A percentile compares a stretch with the other conserved stretches of the same genome.
Conservation (phyloP, 441 rosid species). For the Theobroma grandiflorum region DNA sequence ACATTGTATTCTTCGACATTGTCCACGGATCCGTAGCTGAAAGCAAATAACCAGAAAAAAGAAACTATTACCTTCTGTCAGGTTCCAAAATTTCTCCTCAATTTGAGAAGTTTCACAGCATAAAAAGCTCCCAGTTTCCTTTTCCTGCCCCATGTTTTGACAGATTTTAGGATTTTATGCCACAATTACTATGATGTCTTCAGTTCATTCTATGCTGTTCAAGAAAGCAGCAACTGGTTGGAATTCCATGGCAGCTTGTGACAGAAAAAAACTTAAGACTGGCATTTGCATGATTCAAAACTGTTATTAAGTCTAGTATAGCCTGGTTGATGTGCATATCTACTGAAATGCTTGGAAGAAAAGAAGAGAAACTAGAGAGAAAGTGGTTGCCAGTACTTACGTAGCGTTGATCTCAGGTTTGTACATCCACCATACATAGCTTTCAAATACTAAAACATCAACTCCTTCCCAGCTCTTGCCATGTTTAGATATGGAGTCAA, state of each 20-base stretch:
- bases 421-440: conserved; percentile 98
- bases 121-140: too few species aligned
- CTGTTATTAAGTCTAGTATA: too few species aligned
- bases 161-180: neutral
- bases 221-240: neutral
- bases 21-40: conserved; percentile 64
- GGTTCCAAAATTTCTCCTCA: neutral
- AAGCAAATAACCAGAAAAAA: conserved; percentile 20
- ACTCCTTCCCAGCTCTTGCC: conserved; percentile 84
- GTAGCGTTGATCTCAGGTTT: conserved; percentile 84
- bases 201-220: neutral
- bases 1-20: conserved; percentile 68
- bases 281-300: too few species aligned
- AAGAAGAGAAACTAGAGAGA: neutral
- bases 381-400: conserved; percentile 42
- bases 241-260: neutral
- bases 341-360: neutral
- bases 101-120: neutral
- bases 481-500: conserved; percentile 80
- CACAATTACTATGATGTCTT: neutral
- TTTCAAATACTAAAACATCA: conserved; percentile 79
- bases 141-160: neutral
- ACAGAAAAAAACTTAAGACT: neutral
- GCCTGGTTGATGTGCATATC: neutral
- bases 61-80: neutral